Conservation (phyloP, 306 rosid species). For the Alnus rubra region DNA sequence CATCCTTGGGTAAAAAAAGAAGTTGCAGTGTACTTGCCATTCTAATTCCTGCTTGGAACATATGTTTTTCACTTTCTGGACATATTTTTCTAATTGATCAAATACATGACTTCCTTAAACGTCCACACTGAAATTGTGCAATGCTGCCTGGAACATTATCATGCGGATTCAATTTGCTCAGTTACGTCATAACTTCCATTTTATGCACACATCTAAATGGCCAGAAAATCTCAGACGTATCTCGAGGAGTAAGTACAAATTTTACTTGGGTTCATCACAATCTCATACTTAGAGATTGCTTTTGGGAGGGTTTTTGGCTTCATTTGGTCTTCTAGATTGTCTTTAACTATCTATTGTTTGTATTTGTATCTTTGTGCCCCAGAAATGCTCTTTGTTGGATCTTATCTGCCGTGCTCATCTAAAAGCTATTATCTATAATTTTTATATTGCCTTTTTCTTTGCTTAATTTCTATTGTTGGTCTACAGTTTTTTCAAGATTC, state of each 20-base stretch:
- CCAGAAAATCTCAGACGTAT: background rate
- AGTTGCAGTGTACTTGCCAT: background rate
- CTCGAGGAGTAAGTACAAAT: background rate
- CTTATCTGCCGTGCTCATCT: background rate
- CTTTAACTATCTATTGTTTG: background rate
- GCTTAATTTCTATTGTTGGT: constrained; percentile 20
- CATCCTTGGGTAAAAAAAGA: constrained; percentile 9
- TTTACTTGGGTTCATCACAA: background rate
- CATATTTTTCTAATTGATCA: background rate
- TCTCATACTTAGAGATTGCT: background rate
- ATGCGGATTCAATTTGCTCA: background rate
- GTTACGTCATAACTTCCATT: background rate
- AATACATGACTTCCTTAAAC: background rate
- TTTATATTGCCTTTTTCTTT: constrained; percentile 6
- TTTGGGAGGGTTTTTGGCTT: background rate
- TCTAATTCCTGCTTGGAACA: constrained; percentile 8
- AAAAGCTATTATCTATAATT: background rate
- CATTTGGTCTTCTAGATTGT: background rate
- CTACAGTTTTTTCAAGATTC: constrained; percentile 12
- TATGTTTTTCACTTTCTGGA: constrained; percentile 6
- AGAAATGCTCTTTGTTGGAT: background rate
- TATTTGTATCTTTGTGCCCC: background rate
- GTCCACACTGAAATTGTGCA: background rate
- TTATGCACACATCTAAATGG: background rate
- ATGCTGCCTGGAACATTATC: background rate